Evolutionary conservation across 2,329 filamentous ascomycete species (phyloP).

Genomic region (Verticillium klebahnii): DNA sequence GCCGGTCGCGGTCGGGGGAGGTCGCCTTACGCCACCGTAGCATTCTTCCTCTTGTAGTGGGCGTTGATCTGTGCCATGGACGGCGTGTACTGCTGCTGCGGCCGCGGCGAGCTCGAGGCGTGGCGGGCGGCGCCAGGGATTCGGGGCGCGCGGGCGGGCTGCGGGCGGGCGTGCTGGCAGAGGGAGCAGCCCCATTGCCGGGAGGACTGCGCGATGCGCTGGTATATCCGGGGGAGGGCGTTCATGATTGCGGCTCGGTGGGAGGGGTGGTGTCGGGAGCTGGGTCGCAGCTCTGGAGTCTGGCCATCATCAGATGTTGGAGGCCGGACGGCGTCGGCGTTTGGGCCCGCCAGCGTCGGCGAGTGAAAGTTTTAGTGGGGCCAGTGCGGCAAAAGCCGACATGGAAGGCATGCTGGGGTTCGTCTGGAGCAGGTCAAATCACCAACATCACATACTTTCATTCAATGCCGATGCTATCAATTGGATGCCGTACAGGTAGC

Average conservation of each 20-base stretch:
- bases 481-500: too few species aligned
- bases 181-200: conserved; percentile 32
- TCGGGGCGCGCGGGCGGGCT: conserved; percentile 12
- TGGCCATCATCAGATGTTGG: not conserved
- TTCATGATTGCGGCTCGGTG: conserved; percentile 28
- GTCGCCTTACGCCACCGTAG: conserved; percentile 44
- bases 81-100: conserved; percentile 19
- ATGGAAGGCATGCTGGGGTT: too few species aligned
- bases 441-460: too few species aligned
- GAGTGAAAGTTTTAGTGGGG: not conserved
- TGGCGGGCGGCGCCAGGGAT: conserved; percentile 16
- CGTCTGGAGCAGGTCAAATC: too few species aligned
- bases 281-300: not conserved
- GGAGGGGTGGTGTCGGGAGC: not conserved
- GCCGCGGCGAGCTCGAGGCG: conserved; percentile 25
- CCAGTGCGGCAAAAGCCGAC: too few species aligned
- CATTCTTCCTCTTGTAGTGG: conserved; percentile 63
- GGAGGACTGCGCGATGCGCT: conserved; percentile 21
- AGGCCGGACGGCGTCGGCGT: not conserved
- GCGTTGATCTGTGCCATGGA: conserved; percentile 60
- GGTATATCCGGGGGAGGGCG: conserved; percentile 28
- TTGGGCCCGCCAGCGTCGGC: not conserved
- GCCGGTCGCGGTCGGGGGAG: not conserved
- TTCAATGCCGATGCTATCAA: too few species aligned
- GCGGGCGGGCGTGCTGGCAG: conserved; percentile 28